Conservation (phyloP, 345 rosid species). For the Aurinia saxatilis region DNA sequence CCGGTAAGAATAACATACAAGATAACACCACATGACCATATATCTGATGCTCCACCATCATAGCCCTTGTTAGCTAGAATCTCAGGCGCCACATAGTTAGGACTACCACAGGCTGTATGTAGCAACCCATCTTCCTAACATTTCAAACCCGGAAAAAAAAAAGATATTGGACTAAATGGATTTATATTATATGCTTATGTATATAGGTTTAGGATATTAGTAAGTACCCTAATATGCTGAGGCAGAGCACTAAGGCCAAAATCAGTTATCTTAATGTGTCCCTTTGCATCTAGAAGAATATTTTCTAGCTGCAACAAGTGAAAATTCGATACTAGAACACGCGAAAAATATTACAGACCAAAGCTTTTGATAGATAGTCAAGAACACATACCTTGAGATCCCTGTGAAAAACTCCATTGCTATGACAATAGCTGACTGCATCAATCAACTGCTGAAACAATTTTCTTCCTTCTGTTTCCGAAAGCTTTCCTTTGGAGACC, state of each 20-base stretch:
- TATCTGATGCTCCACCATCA: no score
- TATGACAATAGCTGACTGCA: constrained; percentile 77
- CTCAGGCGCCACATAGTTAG: no score
- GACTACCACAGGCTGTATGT: no score
- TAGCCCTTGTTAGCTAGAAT: no score
- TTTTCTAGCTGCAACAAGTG: constrained; percentile 63
- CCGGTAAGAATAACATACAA: no score
- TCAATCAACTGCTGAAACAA: constrained; percentile 87
- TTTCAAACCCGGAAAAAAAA: no score
- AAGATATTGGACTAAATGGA: not conserved
- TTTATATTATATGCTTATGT: constrained; percentile 25
- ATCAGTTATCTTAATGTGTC: constrained; percentile 79
- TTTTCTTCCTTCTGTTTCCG: constrained; percentile 63
- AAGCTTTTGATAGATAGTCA: not conserved
- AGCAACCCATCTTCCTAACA: no score
- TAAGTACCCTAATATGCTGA: constrained; percentile 66
- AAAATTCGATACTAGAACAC: constrained; percentile 17
- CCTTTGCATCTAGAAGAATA: constrained; percentile 67
- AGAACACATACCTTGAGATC: no score
- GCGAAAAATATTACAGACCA: no score
- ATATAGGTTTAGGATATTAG: not conserved
- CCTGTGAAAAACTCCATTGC: no score
- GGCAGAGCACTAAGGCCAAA: constrained; percentile 94
- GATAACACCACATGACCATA: no score
- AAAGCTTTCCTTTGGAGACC: constrained; percentile 61